phyloP scores from a whole-genome alignment of 192 early-diverging fungal genomes.

The Backusella tarrabulga region DNA sequence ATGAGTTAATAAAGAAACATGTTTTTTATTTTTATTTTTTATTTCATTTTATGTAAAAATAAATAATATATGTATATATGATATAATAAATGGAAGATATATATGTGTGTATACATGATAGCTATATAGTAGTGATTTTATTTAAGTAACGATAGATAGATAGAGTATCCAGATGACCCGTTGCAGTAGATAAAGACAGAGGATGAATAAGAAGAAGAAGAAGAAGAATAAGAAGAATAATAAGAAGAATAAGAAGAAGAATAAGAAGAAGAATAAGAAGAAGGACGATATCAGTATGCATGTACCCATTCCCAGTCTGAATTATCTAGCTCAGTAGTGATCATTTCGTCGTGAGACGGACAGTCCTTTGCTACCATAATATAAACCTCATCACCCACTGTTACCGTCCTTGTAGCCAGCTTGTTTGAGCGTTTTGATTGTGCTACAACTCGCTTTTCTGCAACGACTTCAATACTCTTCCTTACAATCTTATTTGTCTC shows the following conservation, averaged over 20 bases:
- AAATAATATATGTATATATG: not conserved
- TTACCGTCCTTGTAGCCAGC: not conserved
- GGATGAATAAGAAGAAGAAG: not conserved
- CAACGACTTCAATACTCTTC: constrained; percentile 26
- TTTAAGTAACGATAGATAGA: not conserved
- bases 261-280: not conserved
- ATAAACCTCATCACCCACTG: constrained; percentile 10
- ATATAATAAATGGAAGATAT: not conserved
- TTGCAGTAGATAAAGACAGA: not conserved
- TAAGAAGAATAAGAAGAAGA: not conserved
- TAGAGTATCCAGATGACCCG: not conserved
- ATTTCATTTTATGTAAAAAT: not conserved
- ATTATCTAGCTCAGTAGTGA: not conserved
- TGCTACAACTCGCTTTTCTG: constrained; percentile 15
- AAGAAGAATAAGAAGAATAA: not conserved
- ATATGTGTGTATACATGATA: not conserved
- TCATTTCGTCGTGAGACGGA: constrained; percentile 2
- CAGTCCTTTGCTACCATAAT: not conserved
- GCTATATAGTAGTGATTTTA: not conserved
- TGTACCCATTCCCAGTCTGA: constrained; percentile 1
- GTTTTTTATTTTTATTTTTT: not conserved
- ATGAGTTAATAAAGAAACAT: not conserved
- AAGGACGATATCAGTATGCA: not conserved
- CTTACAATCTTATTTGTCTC: constrained; percentile 27
- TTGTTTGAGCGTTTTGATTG: not conserved